Evolutionary conservation across 2,329 filamentous ascomycete genomes (phyloP).

Genomic region (Cladosporium sphaerospermum): DNA sequence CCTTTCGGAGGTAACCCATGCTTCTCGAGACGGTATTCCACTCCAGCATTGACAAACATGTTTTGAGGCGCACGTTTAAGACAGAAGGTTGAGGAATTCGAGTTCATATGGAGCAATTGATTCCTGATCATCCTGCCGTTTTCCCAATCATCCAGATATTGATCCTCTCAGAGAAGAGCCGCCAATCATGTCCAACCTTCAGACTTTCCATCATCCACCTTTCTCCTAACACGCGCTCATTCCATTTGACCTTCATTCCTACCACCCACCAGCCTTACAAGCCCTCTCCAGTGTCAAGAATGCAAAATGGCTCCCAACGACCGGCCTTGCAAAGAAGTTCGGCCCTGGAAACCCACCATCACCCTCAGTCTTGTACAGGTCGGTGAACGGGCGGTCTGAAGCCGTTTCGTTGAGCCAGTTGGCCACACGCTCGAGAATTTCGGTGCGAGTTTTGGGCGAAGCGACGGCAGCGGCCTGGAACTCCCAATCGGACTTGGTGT

Average conservation of each 20-base stretch:
- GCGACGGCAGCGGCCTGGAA: constrained; percentile 81
- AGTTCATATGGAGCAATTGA: too few species aligned
- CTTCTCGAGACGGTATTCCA: too few species aligned
- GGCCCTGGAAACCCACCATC: constrained; percentile 67
- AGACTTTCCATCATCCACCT: background rate
- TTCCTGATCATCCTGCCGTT: too few species aligned
- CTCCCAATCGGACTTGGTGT: constrained; percentile 87
- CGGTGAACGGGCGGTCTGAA: constrained; percentile 70
- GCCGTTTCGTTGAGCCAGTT: constrained; percentile 78
- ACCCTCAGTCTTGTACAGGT: constrained; percentile 76
- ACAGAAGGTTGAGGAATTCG: too few species aligned
- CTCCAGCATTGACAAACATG: too few species aligned
- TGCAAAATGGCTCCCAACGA: constrained; percentile 80
- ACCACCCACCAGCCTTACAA: constrained; percentile 39
- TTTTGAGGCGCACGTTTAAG: too few species aligned
- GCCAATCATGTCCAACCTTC: too few species aligned
- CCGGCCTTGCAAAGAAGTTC: constrained; percentile 73
- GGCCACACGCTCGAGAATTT: constrained; percentile 69
- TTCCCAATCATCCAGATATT: too few species aligned
- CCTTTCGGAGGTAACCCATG: too few species aligned
- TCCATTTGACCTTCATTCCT: background rate
- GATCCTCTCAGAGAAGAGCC: too few species aligned
- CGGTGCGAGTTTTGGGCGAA: constrained; percentile 58
- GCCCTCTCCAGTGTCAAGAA: constrained; percentile 75
- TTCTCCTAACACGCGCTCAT: too few species aligned